Base-by-base conservation (phyloP, 208 protist species). In the Tritrichomonas musculus region DNA sequence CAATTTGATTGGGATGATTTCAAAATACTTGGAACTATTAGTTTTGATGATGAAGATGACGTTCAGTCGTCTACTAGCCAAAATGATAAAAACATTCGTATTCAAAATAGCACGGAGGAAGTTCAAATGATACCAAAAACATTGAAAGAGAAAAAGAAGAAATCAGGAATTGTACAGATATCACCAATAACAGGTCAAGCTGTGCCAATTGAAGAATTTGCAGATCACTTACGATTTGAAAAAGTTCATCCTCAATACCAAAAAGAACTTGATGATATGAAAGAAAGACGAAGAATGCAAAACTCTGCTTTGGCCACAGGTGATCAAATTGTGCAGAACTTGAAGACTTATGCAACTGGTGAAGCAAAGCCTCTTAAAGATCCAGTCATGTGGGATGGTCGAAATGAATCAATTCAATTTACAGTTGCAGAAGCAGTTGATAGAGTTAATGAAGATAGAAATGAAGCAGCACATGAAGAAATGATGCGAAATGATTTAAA, bases 121-220 rank as follows among this genome's bases (percentile, higher is more conserved):
- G 17, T 17, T 22, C 53, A 60, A 60, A 60, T 60, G 53, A 17
- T 60, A 5, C 64, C 64, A 33, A 49, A n/a, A 53, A 84, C 73
- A 17, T n/a, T 84, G 27, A 49, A 53, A 53, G 13, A 4, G 1
- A 1, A 84, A n/a, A 3, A 5, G 20, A 84, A 84, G 30, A 60
- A 60, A 17, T 5, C 53, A 60, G 53, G 53, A 60, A 84, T 84
- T 4, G n/a, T 33, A 44, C 73, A 84, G 20, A 84, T 84, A n/a
- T 84, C 73, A 53, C 73, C 73, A 53, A 49, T 84, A 4, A 84
- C 73, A 53, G 73, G 73, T 13, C 73, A 84, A 84, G 20, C 27
- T 39, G 73, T 84, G 2, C 36, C 41, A 33, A n/a, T 84, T n/a
- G 73, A 84, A 84, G 73, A 84, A n/a, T 84, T 84, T 44, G 73